Base-by-base conservation (phyloP, 495 filamentous ascomycete species). In the Neurospora sp. region DNA sequence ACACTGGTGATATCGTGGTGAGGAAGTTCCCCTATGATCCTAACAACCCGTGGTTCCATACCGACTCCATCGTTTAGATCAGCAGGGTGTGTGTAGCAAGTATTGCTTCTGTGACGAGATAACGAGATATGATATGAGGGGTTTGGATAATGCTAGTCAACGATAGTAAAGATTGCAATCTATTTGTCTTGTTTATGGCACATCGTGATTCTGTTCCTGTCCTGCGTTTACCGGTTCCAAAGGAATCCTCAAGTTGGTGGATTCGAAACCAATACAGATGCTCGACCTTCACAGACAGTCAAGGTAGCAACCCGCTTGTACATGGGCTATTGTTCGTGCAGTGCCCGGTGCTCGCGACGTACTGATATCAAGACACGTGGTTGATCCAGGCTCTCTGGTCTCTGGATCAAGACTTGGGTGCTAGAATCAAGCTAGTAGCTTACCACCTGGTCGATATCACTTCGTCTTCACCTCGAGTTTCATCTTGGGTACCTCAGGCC, bases 21-120 rank as follows among this genome's bases (percentile, higher is more conserved):
- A 71, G 83, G 38, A 86, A 85, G 78, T 85, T 84, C 69, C 83
- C 84, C 16, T 86, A 83, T 75, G 79, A 83, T 72, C 82, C 79
- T 31, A 82, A 78, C 71, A 74, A 82, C 72, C 81, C 81, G 39
- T 81, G 74, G 69, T 80, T 31, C 75, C 72, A 80, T 70, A 80
- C 81, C 37, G 75, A 74, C n/a, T 71, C 72, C 69, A 73, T 79
- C 38, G 73, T 71, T 27, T 75, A 73, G 20, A 11, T n/a, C 27
- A 11, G 4, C 23, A 14, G 10, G 48, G 48, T 37, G 18, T 23
- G 16, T 23, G 5, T 39, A 42, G 39, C 11, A 16, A 8, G 5
- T 31, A 23, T 11, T 62, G 11, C 54, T 62, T 31, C 12, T 14
- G 23, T 62, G 54, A 62, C 9, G 54, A 62, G n/a, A 59, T 59